Conservation (phyloP, 78 protist genomes). For the Dictyostelium firmibasis region DNA sequence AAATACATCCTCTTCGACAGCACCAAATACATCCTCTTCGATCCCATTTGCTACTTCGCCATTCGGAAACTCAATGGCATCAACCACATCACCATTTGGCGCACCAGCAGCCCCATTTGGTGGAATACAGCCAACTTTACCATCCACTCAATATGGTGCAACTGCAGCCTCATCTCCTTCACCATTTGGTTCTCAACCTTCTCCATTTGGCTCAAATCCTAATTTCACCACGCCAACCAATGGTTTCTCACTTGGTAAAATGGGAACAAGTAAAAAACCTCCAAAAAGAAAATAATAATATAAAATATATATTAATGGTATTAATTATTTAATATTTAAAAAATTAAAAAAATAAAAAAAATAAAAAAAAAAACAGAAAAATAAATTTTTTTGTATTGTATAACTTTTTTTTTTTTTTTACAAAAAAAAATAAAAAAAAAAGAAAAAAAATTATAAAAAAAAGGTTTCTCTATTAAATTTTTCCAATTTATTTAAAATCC, state of each 20-base stretch:
- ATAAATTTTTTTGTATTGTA: background rate
- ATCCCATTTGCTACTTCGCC: background rate
- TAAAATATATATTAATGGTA: background rate
- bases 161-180: background rate
- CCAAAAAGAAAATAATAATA: background rate
- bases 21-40: background rate
- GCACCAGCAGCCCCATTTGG: constrained; percentile 3
- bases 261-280: background rate
- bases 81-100: background rate
- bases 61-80: background rate
- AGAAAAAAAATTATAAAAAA: too few species aligned
- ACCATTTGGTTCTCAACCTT: background rate
- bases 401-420: too few species aligned
- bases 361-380: background rate
- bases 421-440: too few species aligned
- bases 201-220: background rate
- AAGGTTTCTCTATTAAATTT: too few species aligned
- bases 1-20: background rate
- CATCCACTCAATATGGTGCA: background rate
- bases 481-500: too few species aligned
- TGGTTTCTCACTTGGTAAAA: constrained; percentile 1
- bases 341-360: background rate
- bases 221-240: background rate
- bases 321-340: background rate
- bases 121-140: background rate